Percentiles rank a stretch among this genome's conserved stretches.
phyloP scores from a whole-genome alignment of 2,329 filamentous ascomycete species.

The Rhinocladiella mackenziei region DNA sequence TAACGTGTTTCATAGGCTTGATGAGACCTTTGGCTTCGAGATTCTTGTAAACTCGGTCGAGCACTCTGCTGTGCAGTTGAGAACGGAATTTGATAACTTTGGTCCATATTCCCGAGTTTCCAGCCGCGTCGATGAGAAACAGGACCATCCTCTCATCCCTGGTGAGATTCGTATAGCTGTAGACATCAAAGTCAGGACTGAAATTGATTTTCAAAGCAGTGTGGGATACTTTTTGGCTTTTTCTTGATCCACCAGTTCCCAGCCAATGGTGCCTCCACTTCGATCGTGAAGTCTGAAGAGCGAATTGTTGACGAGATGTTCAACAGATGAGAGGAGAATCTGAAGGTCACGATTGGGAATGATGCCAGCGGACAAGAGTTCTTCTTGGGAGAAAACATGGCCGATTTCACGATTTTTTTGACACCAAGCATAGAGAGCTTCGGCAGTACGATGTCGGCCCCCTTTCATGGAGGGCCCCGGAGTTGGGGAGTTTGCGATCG shows the following conservation, averaged over 20 bases:
- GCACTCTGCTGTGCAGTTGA: constrained; percentile 76
- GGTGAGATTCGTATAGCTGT: constrained; percentile 43
- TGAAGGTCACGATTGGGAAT: constrained; percentile 43
- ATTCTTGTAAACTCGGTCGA: constrained; percentile 77
- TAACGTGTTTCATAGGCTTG: constrained; percentile 84
- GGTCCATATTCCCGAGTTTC: constrained; percentile 84
- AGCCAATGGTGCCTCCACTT: constrained; percentile 41
- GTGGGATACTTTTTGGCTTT: constrained; percentile 46
- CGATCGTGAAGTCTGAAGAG: constrained; percentile 44
- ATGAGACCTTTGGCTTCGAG: constrained; percentile 80
- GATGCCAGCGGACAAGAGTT: constrained; percentile 42
- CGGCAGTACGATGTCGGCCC: constrained; percentile 37
- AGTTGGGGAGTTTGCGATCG: constrained; percentile 32
- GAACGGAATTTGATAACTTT: constrained; percentile 75
- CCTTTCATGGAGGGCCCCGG: constrained; percentile 31
- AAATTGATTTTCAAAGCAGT: constrained; percentile 4
- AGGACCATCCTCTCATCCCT: constrained; percentile 77
- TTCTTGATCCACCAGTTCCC: constrained; percentile 47
- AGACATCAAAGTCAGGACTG: constrained; percentile 21
- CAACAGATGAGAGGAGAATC: constrained; percentile 43
- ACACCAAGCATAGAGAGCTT: constrained; percentile 45
- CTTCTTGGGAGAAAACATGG: constrained; percentile 46
- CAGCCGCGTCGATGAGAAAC: constrained; percentile 79
- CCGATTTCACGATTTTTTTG: constrained; percentile 38
- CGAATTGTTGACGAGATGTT: constrained; percentile 45